Base-by-base conservation (phyloP, 805 yeast species). In the Scheffersomyces coipomensis region DNA sequence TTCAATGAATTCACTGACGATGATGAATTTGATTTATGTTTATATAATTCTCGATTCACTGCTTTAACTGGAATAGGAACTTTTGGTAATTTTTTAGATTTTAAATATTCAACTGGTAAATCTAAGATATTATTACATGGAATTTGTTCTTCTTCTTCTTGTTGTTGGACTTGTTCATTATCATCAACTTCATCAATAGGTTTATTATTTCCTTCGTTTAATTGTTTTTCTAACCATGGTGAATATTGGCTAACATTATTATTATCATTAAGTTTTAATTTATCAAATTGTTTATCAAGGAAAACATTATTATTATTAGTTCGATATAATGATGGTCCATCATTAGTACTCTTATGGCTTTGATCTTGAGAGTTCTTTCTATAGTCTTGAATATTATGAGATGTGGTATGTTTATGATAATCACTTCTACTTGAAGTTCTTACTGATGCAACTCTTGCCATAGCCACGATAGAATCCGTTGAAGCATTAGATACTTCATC, bases 401-500 rank as follows among this genome's bases (percentile, higher is more conserved):
- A 39, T 0, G 62, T 56, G 6, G 68, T 64, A 33, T 56, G 62
- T 34, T 53, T 47, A 42, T 68, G 64, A 45, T 61, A 68, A 46
- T 68, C 73, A 24, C 50, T 57, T 39, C 60, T 49, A 11, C 57
- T 47, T 1, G 64, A 54, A 0, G 73, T 52, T 35, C 68, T 47
- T 2, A 68, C 65, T 0, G 73, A 67, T 5, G 73, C 62, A 8
- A 59, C 48, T 43, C 63, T 46, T 1, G 63, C 57, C 36, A 62
- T 53, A 12, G 56, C 43, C 12, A 55, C 53, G 3, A 49, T 54
- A 13, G 62, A 55, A 22, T 58, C 61, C 5, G 30, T 27, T 2
- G 38, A 29, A 23, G 19, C 19, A 25, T 35, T 35, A 27, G 23
- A 16, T 11, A 26, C 17, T 27, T 27, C 30, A 13, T 27, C 17